Percentiles rank a stretch among this genome's conserved stretches.
Evolutionary conservation across 495 filamentous ascomycete species (phyloP).

Genomic region (Oidiodendron maius): DNA sequence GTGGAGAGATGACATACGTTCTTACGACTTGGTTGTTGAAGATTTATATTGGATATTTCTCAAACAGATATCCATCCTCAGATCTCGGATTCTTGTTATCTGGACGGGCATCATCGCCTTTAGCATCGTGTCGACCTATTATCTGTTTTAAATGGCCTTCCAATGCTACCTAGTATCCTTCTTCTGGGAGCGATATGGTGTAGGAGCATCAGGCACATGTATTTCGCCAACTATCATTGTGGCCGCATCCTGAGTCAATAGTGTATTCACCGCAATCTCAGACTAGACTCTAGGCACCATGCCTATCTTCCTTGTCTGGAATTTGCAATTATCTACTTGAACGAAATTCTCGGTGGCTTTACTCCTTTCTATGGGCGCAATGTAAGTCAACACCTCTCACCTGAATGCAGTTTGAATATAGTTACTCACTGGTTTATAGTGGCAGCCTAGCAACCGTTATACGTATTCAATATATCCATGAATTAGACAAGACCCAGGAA

Average conservation of each 20-base stretch:
- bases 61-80: conserved; percentile 25
- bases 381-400: conserved; percentile 19
- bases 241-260: conserved; percentile 23
- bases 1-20: conserved; percentile 28
- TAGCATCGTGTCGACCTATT: conserved; percentile 18
- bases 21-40: conserved; percentile 26
- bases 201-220: conserved; percentile 21
- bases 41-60: conserved; percentile 33
- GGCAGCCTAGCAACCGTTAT: conserved; percentile 24
- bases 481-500: conserved; percentile 20
- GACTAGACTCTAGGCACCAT: conserved; percentile 33
- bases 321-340: conserved; percentile 26
- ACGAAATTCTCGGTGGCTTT: conserved; percentile 25
- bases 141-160: conserved; percentile 32
- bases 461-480: conserved; percentile 28
- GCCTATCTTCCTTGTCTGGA: conserved; percentile 35
- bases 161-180: conserved; percentile 28
- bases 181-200: conserved; percentile 29
- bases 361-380: conserved; percentile 25
- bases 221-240: conserved; percentile 18
- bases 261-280: conserved; percentile 26
- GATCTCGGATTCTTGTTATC: conserved; percentile 26
- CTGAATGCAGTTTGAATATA: not conserved
- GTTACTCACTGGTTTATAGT: not conserved
- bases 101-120: conserved; percentile 19